phyloP scores from a whole-genome alignment of 257 asterid species.

The Lithospermum erythrorhizon region DNA sequence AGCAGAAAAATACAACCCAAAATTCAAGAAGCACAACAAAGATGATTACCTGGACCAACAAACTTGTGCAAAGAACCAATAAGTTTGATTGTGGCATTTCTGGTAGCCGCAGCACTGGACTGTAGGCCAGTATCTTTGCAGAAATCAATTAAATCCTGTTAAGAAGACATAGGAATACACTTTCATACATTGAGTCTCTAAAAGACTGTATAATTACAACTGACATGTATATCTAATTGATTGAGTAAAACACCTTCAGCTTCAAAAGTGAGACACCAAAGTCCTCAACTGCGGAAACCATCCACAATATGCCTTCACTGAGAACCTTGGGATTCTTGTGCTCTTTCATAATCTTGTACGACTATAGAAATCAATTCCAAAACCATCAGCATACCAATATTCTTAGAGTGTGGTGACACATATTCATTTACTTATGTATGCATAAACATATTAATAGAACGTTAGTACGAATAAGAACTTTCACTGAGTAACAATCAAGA shows the following conservation, averaged over 20 bases:
- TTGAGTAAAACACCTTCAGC: conserved; percentile 50
- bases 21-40: conserved; percentile 7
- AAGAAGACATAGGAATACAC: conserved; percentile 10
- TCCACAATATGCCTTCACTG: conserved; percentile 93
- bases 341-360: conserved; percentile 88
- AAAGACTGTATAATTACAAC: not conserved
- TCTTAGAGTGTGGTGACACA: too few relatives aligned
- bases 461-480: too few relatives aligned
- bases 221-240: not conserved
- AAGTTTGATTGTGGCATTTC: conserved; percentile 87
- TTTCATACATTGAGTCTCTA: not conserved
- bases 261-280: conserved; percentile 73
- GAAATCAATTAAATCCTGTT: conserved; percentile 90
- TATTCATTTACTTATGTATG: too few relatives aligned
- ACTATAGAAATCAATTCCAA: conserved; percentile 26
- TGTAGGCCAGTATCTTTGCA: conserved; percentile 94
- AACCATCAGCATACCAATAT: conserved; percentile 4
- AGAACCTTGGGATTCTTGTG: conserved; percentile 99
- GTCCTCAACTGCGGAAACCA: conserved; percentile 89
- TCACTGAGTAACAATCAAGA: not conserved
- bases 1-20: conserved; percentile 9
- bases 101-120: conserved; percentile 96
- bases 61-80: conserved; percentile 85
- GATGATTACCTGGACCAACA: conserved; percentile 91
- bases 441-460: not conserved